Conservation (phyloP, 129 eudicot genomes). For the Escallonia rubra region DNA sequence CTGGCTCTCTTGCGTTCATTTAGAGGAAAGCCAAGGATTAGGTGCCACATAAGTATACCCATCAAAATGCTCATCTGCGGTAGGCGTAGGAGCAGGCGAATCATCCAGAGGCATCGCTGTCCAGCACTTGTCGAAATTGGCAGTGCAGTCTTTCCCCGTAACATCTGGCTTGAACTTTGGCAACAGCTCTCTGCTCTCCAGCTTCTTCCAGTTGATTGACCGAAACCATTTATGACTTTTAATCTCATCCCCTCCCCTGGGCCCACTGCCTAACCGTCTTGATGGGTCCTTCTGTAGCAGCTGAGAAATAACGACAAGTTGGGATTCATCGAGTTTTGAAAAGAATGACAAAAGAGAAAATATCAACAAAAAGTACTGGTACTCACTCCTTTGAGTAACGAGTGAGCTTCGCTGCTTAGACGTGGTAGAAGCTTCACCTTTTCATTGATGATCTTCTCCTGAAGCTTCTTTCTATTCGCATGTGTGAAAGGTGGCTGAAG, state of each 20-base stretch:
- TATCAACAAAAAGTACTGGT: background rate
- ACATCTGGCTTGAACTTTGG: conserved; percentile 90
- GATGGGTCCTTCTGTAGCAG: conserved; percentile 82
- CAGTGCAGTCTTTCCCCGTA: conserved; percentile 75
- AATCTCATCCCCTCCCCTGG: conserved; percentile 68
- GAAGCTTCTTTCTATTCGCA: conserved; percentile 90
- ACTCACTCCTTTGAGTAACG: conserved; percentile 92
- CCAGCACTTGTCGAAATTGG: conserved; percentile 91
- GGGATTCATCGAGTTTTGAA: too few species aligned
- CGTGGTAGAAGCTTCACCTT: conserved; percentile 86
- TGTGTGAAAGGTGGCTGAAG: conserved; percentile 87
- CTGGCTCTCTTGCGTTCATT: conserved; percentile 11
- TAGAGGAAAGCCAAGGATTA: conserved; percentile 77
- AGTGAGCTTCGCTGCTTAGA: conserved; percentile 77
- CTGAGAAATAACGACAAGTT: conserved; percentile 21
- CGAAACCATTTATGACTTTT: conserved; percentile 82
- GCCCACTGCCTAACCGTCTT: conserved; percentile 79
- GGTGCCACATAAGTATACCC: conserved; percentile 87
- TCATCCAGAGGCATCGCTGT: conserved; percentile 87
- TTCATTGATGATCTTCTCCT: conserved; percentile 74
- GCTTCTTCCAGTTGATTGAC: conserved; percentile 78
- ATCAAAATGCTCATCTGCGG: conserved; percentile 69
- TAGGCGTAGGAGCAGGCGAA: conserved; percentile 92
- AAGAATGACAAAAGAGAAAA: background rate
- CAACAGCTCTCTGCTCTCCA: conserved; percentile 63